Conservation (phyloP, 2,329 filamentous ascomycete genomes). For the Ophiostoma quercus region DNA sequence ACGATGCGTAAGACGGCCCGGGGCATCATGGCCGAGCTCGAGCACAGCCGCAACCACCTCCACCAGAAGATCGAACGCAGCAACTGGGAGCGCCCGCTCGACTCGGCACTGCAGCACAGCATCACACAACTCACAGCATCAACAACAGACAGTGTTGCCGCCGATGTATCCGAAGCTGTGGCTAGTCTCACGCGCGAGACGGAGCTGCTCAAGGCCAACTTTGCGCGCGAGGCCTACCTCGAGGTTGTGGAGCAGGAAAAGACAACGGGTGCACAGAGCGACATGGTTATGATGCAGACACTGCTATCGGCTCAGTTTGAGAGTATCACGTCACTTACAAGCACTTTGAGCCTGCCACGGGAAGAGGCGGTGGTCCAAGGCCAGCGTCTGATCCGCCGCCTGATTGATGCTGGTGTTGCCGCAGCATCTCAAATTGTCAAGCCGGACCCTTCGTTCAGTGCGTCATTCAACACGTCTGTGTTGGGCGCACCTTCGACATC, state of each 20-base stretch:
- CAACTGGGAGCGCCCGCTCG: conserved; percentile 82
- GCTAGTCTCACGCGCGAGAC: conserved; percentile 72
- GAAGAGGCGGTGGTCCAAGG: conserved; percentile 77
- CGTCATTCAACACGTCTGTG: neutral
- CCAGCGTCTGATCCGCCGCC: conserved; percentile 66
- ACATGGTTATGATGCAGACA: conserved; percentile 72
- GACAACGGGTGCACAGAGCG: conserved; percentile 47
- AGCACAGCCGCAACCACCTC: conserved; percentile 83
- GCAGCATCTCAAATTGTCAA: conserved; percentile 82
- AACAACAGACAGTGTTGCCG: conserved; percentile 56
- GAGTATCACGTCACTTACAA: conserved; percentile 74
- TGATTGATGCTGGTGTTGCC: conserved; percentile 70
- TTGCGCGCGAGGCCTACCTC: conserved; percentile 70
- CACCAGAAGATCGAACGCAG: conserved; percentile 75
- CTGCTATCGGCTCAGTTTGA: conserved; percentile 89
- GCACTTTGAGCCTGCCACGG: conserved; percentile 76
- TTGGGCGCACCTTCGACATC: neutral
- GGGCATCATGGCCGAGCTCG: conserved; percentile 82
- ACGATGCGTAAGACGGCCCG: conserved; percentile 82
- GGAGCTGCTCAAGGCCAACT: conserved; percentile 77
- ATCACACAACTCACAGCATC: conserved; percentile 69
- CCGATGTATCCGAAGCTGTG: conserved; percentile 59
- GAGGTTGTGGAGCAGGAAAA: conserved; percentile 82
- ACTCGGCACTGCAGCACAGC: conserved; percentile 81
- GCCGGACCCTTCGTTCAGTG: conserved; percentile 58